Percentiles rank a stretch among this genome's conserved stretches.
Evolutionary conservation across 1,139 yeast species (phyloP).

Genomic region (Diutina rugosa): DNA sequence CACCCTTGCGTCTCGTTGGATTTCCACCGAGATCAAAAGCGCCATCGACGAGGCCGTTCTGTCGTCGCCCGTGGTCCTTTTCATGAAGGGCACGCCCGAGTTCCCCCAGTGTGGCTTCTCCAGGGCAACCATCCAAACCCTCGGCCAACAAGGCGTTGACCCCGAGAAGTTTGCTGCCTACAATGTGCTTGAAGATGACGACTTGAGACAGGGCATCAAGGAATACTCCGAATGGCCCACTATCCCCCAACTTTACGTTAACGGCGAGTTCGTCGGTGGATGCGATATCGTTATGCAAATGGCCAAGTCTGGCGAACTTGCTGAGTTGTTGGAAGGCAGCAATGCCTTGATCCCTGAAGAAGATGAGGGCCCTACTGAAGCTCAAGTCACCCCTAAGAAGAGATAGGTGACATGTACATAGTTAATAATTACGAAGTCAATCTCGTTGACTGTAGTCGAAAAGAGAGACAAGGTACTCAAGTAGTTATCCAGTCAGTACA

Average conservation of each 20-base stretch:
- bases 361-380: constrained; percentile 15
- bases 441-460: background rate
- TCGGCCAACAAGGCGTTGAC: constrained; percentile 96
- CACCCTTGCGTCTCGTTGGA: constrained; percentile 21
- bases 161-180: constrained; percentile 94
- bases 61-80: constrained; percentile 87
- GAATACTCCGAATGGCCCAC: constrained; percentile 96
- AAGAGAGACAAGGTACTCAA: background rate
- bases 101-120: constrained; percentile 98
- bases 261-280: constrained; percentile 89
- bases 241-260: constrained; percentile 60
- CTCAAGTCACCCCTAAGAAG: background rate
- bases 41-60: constrained; percentile 80
- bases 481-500: background rate
- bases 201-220: constrained; percentile 72
- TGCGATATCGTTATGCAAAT: constrained; percentile 89
- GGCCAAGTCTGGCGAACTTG: constrained; percentile 88
- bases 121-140: constrained; percentile 81
- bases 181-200: constrained; percentile 90
- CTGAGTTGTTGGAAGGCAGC: constrained; percentile 68
- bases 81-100: constrained; percentile 96
- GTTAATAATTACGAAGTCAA: background rate
- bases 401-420: background rate
- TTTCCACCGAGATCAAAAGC: constrained; percentile 65
- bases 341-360: constrained; percentile 74